A percentile compares a stretch with the other conserved stretches of the same genome.
Conservation (phyloP, 1,284 basidiomycete species). For the Meripilus lineatus region DNA sequence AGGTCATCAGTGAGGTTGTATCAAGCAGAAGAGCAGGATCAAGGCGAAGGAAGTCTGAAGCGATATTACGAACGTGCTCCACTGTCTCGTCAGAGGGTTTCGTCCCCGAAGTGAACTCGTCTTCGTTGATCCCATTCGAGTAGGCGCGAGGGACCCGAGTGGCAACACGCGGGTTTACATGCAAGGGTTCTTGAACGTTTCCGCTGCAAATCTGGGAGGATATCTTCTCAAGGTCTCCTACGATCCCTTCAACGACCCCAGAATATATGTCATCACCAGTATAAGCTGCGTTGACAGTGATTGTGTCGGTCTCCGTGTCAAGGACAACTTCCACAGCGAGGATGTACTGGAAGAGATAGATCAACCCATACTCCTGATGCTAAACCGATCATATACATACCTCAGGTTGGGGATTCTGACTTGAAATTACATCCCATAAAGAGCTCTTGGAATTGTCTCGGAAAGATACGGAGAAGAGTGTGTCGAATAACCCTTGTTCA, state of each 20-base stretch:
- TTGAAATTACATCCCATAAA: conserved; percentile 28
- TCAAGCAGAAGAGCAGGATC: conserved; percentile 22
- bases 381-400: conserved; percentile 26
- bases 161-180: conserved; percentile 1
- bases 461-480: conserved; percentile 40
- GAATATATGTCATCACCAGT: conserved; percentile 22
- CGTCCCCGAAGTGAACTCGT: not conserved
- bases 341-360: conserved; percentile 30
- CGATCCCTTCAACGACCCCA: conserved; percentile 18
- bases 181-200: not conserved
- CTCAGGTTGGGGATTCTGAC: conserved; percentile 40
- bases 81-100: conserved; percentile 13
- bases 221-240: conserved; percentile 16
- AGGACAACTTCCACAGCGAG: conserved; percentile 42
- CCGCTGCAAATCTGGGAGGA: not conserved
- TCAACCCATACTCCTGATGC: not conserved
- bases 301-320: conserved; percentile 25
- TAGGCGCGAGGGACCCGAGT: not conserved
- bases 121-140: not conserved
- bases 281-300: conserved; percentile 30
- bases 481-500: conserved; percentile 34
- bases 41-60: conserved; percentile 35
- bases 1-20: conserved; percentile 36
- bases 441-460: conserved; percentile 22
- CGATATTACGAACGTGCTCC: conserved; percentile 22